Evolutionary conservation across 805 yeast genomes (phyloP), one percentile per base, ranked within the genome.

Genomic region (Metschnikowia colocasiae): DNA sequence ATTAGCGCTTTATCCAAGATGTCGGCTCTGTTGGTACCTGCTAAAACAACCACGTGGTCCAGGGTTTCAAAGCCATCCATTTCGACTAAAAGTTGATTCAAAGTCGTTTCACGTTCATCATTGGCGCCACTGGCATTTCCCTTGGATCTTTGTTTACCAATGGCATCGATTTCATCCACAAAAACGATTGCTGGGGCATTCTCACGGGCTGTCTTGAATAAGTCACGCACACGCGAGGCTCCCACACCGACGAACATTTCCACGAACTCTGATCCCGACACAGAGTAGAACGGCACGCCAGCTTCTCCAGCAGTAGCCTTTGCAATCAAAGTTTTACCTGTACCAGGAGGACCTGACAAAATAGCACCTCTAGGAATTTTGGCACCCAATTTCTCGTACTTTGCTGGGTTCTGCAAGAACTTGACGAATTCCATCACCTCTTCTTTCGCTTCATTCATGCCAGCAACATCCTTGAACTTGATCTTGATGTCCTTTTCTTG

Each of bases 181-280:
- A 90, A 90, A 45, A 90, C 83, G 58, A 90, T 90, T 2, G 95
- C 78, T 6, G 97, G 97, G 0, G 96, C 94, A 74, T 81, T 85
- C 53, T 85, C 86, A 60, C 96, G 78, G 15, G 97, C 97, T 39
- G 87, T 86, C 62, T 85, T 84, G 71, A 90, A 90, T 60, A 90
- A 75, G 62, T 91, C 97, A 65, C 97, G 86, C 35, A 90, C 97
- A 65, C 97, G 79, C 3, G 92, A 83, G 3, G 97, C 96, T 71
- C 97, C 97, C 22, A 90, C 96, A 69, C 97, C 97, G 18, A 87
- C 95, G 73, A 87, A 90, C 96, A 90, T 90, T 66, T 90, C 96
- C n/a, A 89, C 95, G 57, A 90, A 90, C 64, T 90, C 97, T 12
- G 96, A 88, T 58, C 96, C 97, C 1, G 95, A 85, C 6, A 90